Evolutionary conservation across 208 protist genomes (phyloP).

Genomic region (Wallacemonas sp.): DNA sequence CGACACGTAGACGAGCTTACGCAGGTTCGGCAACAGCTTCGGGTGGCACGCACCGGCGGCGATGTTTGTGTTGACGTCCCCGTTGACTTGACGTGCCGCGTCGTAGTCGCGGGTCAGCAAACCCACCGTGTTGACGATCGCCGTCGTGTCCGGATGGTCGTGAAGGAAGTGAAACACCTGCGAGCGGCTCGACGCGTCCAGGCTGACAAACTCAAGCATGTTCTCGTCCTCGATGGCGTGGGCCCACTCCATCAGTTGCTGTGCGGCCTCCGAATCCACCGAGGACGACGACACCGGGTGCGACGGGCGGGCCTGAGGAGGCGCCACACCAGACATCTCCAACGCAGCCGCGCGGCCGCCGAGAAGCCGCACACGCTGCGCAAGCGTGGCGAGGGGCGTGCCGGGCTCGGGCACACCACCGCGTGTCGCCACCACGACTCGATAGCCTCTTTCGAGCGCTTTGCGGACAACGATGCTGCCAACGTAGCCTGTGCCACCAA

Average conservation of each 20-base stretch:
- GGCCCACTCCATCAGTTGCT: slow-evolving; percentile 19
- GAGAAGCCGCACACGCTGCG: slow-evolving; percentile 30
- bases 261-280: slow-evolving; percentile 10
- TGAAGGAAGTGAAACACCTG: slow-evolving; percentile 79
- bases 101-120: slow-evolving; percentile 64
- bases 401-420: slow-evolving; percentile 37
- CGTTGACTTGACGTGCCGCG: slow-evolving; percentile 59
- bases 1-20: slow-evolving; percentile 75
- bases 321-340: neutral
- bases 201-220: slow-evolving; percentile 67
- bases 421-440: slow-evolving; percentile 65
- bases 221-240: slow-evolving; percentile 14
- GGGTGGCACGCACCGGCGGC: slow-evolving; percentile 59
- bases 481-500: slow-evolving; percentile 85
- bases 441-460: slow-evolving; percentile 61
- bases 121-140: slow-evolving; percentile 71
- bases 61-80: slow-evolving; percentile 80
- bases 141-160: slow-evolving; percentile 72
- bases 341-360: slow-evolving; percentile 34
- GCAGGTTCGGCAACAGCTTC: slow-evolving; percentile 28
- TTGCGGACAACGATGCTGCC: slow-evolving; percentile 54
- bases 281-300: no score
- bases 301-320: slow-evolving; percentile 17
- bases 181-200: slow-evolving; percentile 53
- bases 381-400: slow-evolving; percentile 37